A percentile compares a stretch with the other conserved stretches of the same genome.
Evolutionary conservation across 176 grass and related monocot species (phyloP).

Genomic region (Miscanthus lutarioriparius): DNA sequence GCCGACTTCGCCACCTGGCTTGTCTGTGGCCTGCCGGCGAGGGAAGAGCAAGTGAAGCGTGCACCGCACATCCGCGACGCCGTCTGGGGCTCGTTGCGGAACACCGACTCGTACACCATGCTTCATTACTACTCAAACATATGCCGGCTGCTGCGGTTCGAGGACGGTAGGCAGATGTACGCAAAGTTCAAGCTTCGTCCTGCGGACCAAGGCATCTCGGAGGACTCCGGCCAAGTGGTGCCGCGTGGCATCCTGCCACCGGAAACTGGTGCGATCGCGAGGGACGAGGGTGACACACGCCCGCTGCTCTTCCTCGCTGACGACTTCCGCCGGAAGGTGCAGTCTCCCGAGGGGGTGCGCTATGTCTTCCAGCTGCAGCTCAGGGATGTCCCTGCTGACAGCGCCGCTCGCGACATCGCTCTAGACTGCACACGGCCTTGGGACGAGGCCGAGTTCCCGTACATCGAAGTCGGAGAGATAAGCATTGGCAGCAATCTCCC

Average conservation of each 20-base stretch:
- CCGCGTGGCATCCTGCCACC: slow-evolving; percentile 59
- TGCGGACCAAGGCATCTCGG: slow-evolving; percentile 31
- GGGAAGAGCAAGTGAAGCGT: slow-evolving; percentile 62
- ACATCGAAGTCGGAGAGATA: slow-evolving; percentile 63
- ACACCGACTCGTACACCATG: slow-evolving; percentile 57
- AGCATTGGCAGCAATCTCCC: slow-evolving; percentile 46
- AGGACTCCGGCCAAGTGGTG: slow-evolving; percentile 56
- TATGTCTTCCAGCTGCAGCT: slow-evolving; percentile 62
- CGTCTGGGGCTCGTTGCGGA: slow-evolving; percentile 67
- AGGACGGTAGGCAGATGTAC: slow-evolving; percentile 66
- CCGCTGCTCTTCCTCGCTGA: slow-evolving; percentile 69
- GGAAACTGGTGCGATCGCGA: slow-evolving; percentile 66
- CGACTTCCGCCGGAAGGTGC: slow-evolving; percentile 52
- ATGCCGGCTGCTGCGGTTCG: slow-evolving; percentile 61
- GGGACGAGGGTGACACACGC: slow-evolving; percentile 55
- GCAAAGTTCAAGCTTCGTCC: slow-evolving; percentile 73
- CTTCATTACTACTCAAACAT: slow-evolving; percentile 83
- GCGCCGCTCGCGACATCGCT: slow-evolving; percentile 30
- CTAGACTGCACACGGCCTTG: slow-evolving; percentile 74
- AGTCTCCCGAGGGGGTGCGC: slow-evolving; percentile 43
- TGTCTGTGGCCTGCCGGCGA: slow-evolving; percentile 62
- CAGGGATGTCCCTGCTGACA: slow-evolving; percentile 48
- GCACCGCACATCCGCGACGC: slow-evolving; percentile 64
- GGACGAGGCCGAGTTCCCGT: slow-evolving; percentile 59
- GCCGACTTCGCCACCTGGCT: slow-evolving; percentile 69